Conservation (phyloP, 169 alveolate species). For the Babesia ovata region DNA sequence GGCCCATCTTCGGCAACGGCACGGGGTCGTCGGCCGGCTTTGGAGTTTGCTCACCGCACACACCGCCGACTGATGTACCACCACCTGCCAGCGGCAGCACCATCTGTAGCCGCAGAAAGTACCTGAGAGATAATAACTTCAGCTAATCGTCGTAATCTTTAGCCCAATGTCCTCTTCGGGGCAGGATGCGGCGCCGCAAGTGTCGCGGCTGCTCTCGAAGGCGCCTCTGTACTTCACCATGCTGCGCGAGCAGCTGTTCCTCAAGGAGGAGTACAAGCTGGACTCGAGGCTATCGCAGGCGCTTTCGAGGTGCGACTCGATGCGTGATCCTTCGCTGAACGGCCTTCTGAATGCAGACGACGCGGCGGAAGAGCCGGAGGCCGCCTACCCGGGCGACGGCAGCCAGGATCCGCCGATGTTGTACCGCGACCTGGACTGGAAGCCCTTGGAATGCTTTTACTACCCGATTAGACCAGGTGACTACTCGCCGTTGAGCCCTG, state of each 20-base stretch:
- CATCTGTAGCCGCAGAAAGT: constrained; percentile 16
- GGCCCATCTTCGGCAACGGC: constrained; percentile 5
- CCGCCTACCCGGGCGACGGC: background rate
- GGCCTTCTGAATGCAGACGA: background rate
- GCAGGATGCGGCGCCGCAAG: background rate
- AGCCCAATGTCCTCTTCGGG: background rate
- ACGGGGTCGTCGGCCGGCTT: background rate
- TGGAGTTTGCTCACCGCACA: constrained; percentile 14
- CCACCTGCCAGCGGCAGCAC: background rate
- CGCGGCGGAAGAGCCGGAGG: background rate
- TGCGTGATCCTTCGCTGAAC: background rate
- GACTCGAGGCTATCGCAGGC: background rate
- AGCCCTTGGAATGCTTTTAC: background rate
- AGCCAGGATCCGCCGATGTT: constrained; percentile 12
- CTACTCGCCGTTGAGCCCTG: constrained; percentile 69
- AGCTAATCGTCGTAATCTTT: background rate
- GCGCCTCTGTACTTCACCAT: constrained; percentile 13
- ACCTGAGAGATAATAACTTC: constrained; percentile 5
- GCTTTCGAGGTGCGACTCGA: background rate
- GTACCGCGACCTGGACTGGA: constrained; percentile 49
- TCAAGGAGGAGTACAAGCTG: background rate
- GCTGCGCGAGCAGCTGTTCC: constrained; percentile 1
- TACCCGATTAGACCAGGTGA: constrained; percentile 54
- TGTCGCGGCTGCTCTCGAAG: background rate
- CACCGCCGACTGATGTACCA: background rate